Evolutionary conservation across 2,329 filamentous ascomycete genomes (phyloP).

Genomic region (Chaetomiaceae sp.): DNA sequence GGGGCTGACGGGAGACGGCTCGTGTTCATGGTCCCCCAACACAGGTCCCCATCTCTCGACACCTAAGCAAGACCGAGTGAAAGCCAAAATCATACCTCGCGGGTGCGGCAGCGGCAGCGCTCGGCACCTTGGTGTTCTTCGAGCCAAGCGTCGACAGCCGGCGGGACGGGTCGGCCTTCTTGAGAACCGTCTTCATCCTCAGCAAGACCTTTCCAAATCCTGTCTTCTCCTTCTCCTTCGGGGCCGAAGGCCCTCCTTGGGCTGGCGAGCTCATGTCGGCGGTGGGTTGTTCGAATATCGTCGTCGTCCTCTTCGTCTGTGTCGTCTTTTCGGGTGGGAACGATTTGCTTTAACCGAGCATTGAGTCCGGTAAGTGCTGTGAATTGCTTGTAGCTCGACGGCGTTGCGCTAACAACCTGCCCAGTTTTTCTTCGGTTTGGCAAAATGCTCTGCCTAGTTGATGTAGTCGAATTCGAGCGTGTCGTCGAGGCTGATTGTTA

Average conservation of each 20-base stretch:
- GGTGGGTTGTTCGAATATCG: not conserved
- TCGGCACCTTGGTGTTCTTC: slow-evolving; percentile 17
- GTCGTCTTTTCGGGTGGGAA: too few species aligned
- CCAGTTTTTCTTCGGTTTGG: too few species aligned
- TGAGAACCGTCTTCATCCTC: slow-evolving; percentile 48
- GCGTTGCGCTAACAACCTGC: too few species aligned
- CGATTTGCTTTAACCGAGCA: too few species aligned
- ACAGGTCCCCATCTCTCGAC: too few species aligned
- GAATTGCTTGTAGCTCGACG: not conserved
- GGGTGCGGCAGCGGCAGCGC: slow-evolving; percentile 12
- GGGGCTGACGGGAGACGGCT: too few species aligned
- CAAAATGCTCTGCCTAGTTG: too few species aligned
- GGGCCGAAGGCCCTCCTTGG: slow-evolving; percentile 34
- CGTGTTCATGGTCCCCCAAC: too few species aligned
- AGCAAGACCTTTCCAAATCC: slow-evolving; percentile 45
- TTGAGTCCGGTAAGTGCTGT: too few species aligned
- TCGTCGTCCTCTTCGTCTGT: too few species aligned
- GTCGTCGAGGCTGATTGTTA: not conserved
- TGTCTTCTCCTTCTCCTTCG: slow-evolving; percentile 43
- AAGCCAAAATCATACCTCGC: slow-evolving; percentile 16
- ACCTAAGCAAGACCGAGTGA: not conserved
- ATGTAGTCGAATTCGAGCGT: too few species aligned
- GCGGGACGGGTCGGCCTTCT: slow-evolving; percentile 35
- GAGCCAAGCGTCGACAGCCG: slow-evolving; percentile 20
- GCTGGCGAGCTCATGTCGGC: slow-evolving; percentile 40